Evolutionary conservation across 2,329 filamentous ascomycete genomes (phyloP).

Genomic region (Xylariaceae sp.): DNA sequence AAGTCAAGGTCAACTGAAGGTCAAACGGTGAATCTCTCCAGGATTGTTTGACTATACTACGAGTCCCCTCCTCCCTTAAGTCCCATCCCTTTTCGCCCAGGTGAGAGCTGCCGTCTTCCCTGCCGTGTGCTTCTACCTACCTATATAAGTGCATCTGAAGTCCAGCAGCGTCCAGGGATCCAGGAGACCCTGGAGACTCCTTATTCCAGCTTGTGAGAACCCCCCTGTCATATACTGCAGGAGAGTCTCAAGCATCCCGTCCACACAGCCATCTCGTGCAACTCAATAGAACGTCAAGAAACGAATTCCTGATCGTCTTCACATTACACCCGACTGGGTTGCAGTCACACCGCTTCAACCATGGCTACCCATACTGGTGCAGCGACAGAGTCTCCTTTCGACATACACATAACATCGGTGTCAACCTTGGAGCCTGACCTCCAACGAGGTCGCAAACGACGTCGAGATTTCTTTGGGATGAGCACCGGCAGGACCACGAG

Average conservation of each 20-base stretch:
- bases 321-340: neutral
- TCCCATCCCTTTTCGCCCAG: neutral
- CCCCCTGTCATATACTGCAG: neutral
- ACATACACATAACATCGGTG: slow-evolving; percentile 25
- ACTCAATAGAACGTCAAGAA: neutral
- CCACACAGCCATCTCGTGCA: neutral
- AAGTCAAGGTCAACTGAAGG: neutral
- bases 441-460: slow-evolving; percentile 36
- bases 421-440: slow-evolving; percentile 32
- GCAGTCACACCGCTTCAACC: slow-evolving; percentile 1
- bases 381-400: slow-evolving; percentile 23
- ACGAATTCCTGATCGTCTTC: neutral
- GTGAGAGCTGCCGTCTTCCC: neutral
- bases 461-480: slow-evolving; percentile 31
- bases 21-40: slow-evolving; percentile 10
- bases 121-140: neutral
- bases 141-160: slow-evolving; percentile 1
- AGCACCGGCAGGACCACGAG: slow-evolving; percentile 25
- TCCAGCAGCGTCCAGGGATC: neutral
- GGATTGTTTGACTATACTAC: slow-evolving; percentile 14
- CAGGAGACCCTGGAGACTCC: neutral
- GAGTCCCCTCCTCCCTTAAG: slow-evolving; percentile 6
- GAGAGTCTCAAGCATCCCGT: neutral
- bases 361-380: slow-evolving; percentile 24
- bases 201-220: neutral